A percentile compares a stretch with the other conserved stretches of the same genome.
Conservation (phyloP, 2,329 filamentous ascomycete genomes). For the Aspergillus sp. region DNA sequence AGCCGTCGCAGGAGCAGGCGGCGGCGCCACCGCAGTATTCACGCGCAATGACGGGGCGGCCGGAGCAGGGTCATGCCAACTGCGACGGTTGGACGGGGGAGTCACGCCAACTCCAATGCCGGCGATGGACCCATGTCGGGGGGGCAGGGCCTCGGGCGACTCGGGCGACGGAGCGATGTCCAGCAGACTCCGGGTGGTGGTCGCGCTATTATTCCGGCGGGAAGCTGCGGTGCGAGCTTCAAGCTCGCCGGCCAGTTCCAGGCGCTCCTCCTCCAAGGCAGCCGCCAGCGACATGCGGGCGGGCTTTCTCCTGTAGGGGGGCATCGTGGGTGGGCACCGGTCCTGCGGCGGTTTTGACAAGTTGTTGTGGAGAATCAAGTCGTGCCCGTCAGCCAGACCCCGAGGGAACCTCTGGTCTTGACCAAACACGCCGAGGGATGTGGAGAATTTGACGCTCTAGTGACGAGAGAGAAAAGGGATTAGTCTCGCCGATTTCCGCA, state of each 20-base stretch:
- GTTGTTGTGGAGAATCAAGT: conserved; percentile 22
- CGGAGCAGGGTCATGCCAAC: conserved; percentile 25
- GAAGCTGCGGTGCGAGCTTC: conserved; percentile 41
- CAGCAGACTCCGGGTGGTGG: conserved; percentile 59
- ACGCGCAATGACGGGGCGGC: conserved; percentile 10
- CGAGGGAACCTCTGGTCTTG: neutral
- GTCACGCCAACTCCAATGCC: conserved; percentile 38
- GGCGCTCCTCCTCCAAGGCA: conserved; percentile 73
- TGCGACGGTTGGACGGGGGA: conserved; percentile 26
- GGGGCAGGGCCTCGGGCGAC: conserved; percentile 36
- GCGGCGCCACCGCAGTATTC: conserved; percentile 18
- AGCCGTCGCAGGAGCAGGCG: conserved; percentile 4
- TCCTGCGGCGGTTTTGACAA: conserved; percentile 23
- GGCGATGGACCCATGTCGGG: conserved; percentile 40
- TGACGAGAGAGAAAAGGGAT: conserved; percentile 1
- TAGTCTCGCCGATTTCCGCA: neutral
- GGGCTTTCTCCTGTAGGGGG: conserved; percentile 23
- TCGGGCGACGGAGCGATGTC: conserved; percentile 54
- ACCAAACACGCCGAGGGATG: conserved; percentile 18
- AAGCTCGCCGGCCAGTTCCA: conserved; percentile 69
- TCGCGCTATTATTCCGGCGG: neutral
- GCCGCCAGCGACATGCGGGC: conserved; percentile 71
- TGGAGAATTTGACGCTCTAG: conserved; percentile 7
- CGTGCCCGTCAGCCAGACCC: neutral
- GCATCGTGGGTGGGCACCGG: conserved; percentile 29